Base-by-base conservation (phyloP, 2,329 filamentous ascomycete species). In the Chrysosporium keratinophilum region DNA sequence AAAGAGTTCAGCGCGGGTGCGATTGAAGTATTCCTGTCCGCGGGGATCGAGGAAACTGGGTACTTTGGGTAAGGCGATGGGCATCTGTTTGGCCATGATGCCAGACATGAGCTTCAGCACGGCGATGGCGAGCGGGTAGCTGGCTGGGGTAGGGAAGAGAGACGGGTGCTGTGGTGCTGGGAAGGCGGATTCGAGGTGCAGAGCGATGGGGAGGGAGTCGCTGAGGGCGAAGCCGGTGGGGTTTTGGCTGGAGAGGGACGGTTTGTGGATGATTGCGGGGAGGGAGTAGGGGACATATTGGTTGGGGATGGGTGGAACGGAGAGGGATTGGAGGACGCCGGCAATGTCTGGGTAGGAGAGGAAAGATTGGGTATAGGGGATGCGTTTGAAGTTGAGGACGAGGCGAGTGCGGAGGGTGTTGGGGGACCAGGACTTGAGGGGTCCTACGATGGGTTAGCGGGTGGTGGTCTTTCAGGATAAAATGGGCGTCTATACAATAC, bases 331-430 rank as follows among this genome's bases (percentile, higher is more conserved):
- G 23, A 35, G 31, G 54, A 52, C 3, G 49, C 50, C 14, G 57
- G 54, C 65, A 57, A 72, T 72, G 52, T 71, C 67, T 12, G 64
- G 68, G 54, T 71, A 70, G 49, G 71, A 66, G 37, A 72, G 63
- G 52, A 69, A 72, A 58, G 69, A 54, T 28, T 69, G 71, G 50
- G 55, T 65, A 60, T 72, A 72, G 19, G 70, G 65, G 37, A 72
- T 65, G 7, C 62, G 34, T 59, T 72, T 72, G 56, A 69, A 71
- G 58, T 71, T 72, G 46, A 73, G 68, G 58, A 71, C 64, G 19
- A 72, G 62, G 43, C 70, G 68, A 57, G 69, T 70, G 50, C 68
- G 68, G 64, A 69, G 70, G 55, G 69, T 67, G 35, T 59, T 60
- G 12, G 69, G 69, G 49, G 69, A 71, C 57, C 57, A 58, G 40